Conservation (phyloP, 2,329 filamentous ascomycete genomes). For the Ceratocystis variospora region DNA sequence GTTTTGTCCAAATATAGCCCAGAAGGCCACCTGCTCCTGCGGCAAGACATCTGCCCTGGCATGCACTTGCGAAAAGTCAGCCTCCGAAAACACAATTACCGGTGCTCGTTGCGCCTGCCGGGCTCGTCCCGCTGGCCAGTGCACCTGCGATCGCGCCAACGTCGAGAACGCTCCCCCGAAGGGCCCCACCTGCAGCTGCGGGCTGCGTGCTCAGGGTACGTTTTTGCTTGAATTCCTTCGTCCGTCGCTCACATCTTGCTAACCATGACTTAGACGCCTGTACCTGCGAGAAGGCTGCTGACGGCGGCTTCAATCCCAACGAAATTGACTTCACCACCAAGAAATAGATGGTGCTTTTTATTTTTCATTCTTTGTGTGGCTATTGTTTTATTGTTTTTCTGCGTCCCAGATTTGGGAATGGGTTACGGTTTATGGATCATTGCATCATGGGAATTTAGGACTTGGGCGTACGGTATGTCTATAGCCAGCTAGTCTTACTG, state of each 20-base stretch:
- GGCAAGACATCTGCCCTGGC: slow-evolving; percentile 75
- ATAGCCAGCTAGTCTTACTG: not conserved
- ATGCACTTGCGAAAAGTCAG: slow-evolving; percentile 70
- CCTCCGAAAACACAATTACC: slow-evolving; percentile 56
- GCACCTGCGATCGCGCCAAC: slow-evolving; percentile 62
- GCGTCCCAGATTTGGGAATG: slow-evolving; percentile 2
- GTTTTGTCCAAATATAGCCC: slow-evolving; percentile 29
- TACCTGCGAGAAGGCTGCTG: slow-evolving; percentile 66
- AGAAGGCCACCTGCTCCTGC: slow-evolving; percentile 68
- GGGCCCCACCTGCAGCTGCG: slow-evolving; percentile 61
- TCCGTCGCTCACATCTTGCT: slow-evolving; percentile 10
- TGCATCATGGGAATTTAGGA: slow-evolving; percentile 3
- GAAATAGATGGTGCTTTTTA: slow-evolving; percentile 27
- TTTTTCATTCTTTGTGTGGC: too few species aligned
- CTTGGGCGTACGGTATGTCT: not conserved
- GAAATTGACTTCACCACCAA: slow-evolving; percentile 83
- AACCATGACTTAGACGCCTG: slow-evolving; percentile 41
- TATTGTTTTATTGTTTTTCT: not conserved
- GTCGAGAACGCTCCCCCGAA: slow-evolving; percentile 51
- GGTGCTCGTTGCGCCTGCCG: slow-evolving; percentile 75
- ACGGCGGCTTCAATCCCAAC: slow-evolving; percentile 48
- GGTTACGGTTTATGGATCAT: slow-evolving; percentile 1
- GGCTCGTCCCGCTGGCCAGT: slow-evolving; percentile 62
- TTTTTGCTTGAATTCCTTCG: slow-evolving; percentile 19
- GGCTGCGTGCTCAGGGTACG: slow-evolving; percentile 56